Percentiles rank a stretch among this genome's conserved stretches.
phyloP scores from a whole-genome alignment of 2,329 filamentous ascomycete genomes.

The Fusarium sp. region DNA sequence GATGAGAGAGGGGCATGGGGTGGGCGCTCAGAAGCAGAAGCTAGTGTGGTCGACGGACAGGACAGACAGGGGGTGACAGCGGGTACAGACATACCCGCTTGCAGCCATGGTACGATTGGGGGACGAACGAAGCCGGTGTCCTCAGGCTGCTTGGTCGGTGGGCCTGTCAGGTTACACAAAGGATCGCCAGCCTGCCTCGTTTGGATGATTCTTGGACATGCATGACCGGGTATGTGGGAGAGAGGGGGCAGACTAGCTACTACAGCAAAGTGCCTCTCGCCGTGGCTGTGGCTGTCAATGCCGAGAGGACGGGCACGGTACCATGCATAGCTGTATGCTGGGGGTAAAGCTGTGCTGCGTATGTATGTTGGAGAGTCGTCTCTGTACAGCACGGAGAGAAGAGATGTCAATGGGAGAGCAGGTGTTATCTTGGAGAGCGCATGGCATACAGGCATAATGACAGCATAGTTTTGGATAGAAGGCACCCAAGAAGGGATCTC shows the following conservation, averaged over 20 bases:
- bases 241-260: not conserved
- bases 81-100: constrained; percentile 9
- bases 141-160: constrained; percentile 17
- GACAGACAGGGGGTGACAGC: constrained; percentile 16
- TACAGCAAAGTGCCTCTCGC: not conserved
- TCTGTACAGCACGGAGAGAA: not conserved
- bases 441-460: not conserved
- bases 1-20: not conserved
- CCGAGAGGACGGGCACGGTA: not conserved
- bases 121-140: constrained; percentile 13
- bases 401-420: not conserved
- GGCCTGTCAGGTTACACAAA: constrained; percentile 35
- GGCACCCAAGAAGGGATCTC: not conserved
- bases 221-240: not conserved
- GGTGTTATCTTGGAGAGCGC: not conserved
- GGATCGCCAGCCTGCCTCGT: constrained; percentile 17
- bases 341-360: not conserved
- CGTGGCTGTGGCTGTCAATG: not conserved
- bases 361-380: not conserved
- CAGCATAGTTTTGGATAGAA: not conserved
- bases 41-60: not conserved
- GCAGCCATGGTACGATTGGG: constrained; percentile 14
- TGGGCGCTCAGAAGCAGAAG: constrained; percentile 1
- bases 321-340: constrained; percentile 1
- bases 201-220: constrained; percentile 10